Percentiles rank a stretch among this genome's conserved stretches.
phyloP scores from a whole-genome alignment of 495 filamentous ascomycete species.

The Aspergillus cavernicola region DNA sequence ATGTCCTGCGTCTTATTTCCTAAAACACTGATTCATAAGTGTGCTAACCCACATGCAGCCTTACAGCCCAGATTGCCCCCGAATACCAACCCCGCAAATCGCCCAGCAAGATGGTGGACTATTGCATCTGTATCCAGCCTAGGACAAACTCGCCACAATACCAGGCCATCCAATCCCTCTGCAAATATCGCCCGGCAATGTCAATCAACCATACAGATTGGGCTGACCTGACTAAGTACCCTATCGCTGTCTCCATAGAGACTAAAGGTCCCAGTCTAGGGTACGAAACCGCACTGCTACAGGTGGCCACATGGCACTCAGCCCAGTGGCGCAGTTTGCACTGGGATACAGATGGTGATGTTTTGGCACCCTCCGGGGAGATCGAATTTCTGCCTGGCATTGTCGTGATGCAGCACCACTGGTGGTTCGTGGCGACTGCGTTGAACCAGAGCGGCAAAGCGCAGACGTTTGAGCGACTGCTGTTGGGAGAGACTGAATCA shows the following conservation, averaged over 20 bases:
- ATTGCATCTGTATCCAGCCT: conserved; percentile 4
- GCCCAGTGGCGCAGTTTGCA: conserved; percentile 7
- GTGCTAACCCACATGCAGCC: background rate
- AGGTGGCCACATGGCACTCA: conserved; percentile 4
- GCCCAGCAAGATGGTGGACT: conserved; percentile 4
- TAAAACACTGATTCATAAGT: background rate
- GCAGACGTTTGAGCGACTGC: background rate
- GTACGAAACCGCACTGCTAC: background rate
- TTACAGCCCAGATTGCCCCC: background rate
- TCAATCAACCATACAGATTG: conserved; percentile 8
- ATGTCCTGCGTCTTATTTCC: background rate
- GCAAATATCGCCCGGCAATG: background rate
- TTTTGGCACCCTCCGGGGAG: background rate
- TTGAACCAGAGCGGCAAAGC: background rate
- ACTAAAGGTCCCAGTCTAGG: conserved; percentile 4
- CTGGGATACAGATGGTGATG: background rate
- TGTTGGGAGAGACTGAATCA: background rate
- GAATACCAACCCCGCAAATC: background rate
- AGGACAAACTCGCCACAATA: background rate
- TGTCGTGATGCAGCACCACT: background rate
- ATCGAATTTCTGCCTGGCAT: conserved; percentile 5
- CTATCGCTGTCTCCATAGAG: conserved; percentile 3
- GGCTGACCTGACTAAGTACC: conserved; percentile 4
- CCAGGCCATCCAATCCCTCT: background rate
- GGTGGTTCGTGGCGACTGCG: background rate